A percentile compares a stretch with the other conserved stretches of the same genome.
phyloP scores from a whole-genome alignment of 495 filamentous ascomycete species.

The Hyaloscypha finlandica region DNA sequence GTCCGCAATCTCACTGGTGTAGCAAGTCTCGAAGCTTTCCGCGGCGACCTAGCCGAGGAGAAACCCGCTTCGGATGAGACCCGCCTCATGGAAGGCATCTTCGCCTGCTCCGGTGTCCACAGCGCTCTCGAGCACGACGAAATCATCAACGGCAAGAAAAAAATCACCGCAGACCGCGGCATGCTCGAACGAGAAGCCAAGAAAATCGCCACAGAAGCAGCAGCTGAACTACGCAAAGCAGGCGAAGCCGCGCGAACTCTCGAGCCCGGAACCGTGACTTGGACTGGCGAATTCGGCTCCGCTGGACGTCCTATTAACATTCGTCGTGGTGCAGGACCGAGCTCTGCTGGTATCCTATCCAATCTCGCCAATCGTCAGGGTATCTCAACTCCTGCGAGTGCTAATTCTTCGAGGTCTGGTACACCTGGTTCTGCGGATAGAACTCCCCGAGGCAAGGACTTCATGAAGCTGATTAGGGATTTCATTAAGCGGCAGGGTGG shows the following conservation, averaged over 20 bases:
- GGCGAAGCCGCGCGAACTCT: constrained; percentile 68
- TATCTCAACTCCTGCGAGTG: constrained; percentile 39
- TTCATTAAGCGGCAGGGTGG: constrained; percentile 74
- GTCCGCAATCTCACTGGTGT: constrained; percentile 58
- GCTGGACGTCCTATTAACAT: constrained; percentile 56
- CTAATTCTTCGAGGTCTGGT: constrained; percentile 36
- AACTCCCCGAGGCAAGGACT: constrained; percentile 47
- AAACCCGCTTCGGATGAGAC: constrained; percentile 29
- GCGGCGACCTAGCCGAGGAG: constrained; percentile 28
- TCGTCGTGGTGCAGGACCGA: constrained; percentile 38
- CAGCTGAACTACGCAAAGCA: constrained; percentile 69
- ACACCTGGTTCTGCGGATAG: constrained; percentile 28
- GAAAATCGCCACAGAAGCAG: constrained; percentile 75
- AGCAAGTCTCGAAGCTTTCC: constrained; percentile 56
- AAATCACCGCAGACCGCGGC: constrained; percentile 64
- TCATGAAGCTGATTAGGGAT: constrained; percentile 71
- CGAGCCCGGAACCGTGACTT: constrained; percentile 85
- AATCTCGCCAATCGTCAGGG: constrained; percentile 60
- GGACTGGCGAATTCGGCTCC: constrained; percentile 83
- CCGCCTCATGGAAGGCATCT: constrained; percentile 64
- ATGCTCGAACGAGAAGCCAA: constrained; percentile 82
- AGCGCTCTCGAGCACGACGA: constrained; percentile 86
- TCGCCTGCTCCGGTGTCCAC: constrained; percentile 80
- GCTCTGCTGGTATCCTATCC: constrained; percentile 59
- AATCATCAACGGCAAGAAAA: constrained; percentile 68